phyloP scores from a whole-genome alignment of 768 basidiomycete species.

The Leccinum sublutescens region DNA sequence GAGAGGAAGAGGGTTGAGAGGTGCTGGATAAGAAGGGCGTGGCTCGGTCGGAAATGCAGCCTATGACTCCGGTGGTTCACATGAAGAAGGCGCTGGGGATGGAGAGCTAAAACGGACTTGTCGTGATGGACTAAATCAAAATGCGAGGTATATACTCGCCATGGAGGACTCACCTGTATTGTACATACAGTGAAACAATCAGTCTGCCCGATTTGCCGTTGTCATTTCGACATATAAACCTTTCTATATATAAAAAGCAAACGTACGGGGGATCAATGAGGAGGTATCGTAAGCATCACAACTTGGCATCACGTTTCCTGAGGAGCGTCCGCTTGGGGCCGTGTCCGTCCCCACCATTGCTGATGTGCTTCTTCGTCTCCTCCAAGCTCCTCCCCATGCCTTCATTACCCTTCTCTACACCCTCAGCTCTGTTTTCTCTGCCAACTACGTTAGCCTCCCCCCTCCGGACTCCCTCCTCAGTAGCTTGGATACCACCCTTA shows the following conservation, averaged over 20 bases:
- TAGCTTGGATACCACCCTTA: conserved; percentile 1
- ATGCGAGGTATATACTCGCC: too few relatives aligned
- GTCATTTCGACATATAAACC: background rate
- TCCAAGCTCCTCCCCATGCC: conserved; percentile 11
- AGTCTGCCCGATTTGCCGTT: too few relatives aligned
- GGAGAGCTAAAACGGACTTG: too few relatives aligned
- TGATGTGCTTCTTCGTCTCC: conserved; percentile 6
- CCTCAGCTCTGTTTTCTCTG: conserved; percentile 2
- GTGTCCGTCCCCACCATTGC: conserved; percentile 9
- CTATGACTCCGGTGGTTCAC: too few relatives aligned
- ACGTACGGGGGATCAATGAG: background rate
- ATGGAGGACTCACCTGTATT: too few relatives aligned
- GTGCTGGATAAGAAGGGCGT: too few relatives aligned
- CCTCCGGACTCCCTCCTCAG: conserved; percentile 5
- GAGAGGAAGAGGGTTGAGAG: too few relatives aligned
- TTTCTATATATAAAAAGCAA: background rate
- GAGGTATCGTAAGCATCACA: conserved; percentile 21
- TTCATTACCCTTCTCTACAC: conserved; percentile 8
- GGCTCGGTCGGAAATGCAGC: too few relatives aligned
- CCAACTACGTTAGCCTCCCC: background rate
- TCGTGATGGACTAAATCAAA: too few relatives aligned
- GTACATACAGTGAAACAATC: too few relatives aligned
- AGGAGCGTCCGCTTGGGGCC: conserved; percentile 7
- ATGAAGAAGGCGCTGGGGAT: too few relatives aligned
- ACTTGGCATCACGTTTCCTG: conserved; percentile 22